phyloP scores from a whole-genome alignment of 805 yeast species.

The Clavispora carvajalis region DNA sequence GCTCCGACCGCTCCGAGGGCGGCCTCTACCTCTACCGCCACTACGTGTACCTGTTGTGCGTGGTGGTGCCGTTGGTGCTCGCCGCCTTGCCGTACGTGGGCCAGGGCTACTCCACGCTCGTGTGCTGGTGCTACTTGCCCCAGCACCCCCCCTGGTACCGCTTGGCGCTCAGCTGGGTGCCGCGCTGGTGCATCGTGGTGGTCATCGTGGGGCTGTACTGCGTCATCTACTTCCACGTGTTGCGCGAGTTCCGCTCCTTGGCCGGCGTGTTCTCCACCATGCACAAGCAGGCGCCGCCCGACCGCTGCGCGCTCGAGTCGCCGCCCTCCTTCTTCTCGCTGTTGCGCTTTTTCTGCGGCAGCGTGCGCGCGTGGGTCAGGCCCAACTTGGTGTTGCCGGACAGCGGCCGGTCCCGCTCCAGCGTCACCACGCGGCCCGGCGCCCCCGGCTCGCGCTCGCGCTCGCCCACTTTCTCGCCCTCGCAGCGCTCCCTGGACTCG shows the following conservation, averaged over 20 bases:
- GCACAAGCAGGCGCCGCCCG: constrained; percentile 15
- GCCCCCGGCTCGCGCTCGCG: too few species aligned
- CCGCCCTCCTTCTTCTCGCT: constrained; percentile 35
- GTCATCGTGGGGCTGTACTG: constrained; percentile 60
- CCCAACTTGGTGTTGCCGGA: constrained; percentile 29
- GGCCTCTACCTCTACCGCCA: constrained; percentile 61
- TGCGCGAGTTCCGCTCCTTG: constrained; percentile 52
- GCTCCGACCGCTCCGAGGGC: constrained; percentile 50
- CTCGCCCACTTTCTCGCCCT: too few species aligned
- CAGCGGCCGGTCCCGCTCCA: constrained; percentile 2
- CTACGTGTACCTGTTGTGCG: constrained; percentile 52
- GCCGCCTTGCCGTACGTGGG: constrained; percentile 75
- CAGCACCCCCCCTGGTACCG: constrained; percentile 69
- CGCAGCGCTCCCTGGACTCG: background rate
- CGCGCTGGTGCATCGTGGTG: constrained; percentile 64
- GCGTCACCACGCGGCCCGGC: background rate
- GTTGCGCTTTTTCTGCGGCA: constrained; percentile 22
- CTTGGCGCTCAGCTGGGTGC: constrained; percentile 73
- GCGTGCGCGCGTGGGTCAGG: constrained; percentile 19
- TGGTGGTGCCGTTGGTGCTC: constrained; percentile 58
- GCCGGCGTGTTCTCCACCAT: constrained; percentile 41
- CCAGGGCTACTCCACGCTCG: constrained; percentile 48
- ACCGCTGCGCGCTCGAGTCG: constrained; percentile 14
- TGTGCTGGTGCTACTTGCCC: constrained; percentile 79
- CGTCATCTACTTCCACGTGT: constrained; percentile 68